Evolutionary conservation across 2,329 filamentous ascomycete species (phyloP).

Genomic region (Colletotrichum orchidophilum): DNA sequence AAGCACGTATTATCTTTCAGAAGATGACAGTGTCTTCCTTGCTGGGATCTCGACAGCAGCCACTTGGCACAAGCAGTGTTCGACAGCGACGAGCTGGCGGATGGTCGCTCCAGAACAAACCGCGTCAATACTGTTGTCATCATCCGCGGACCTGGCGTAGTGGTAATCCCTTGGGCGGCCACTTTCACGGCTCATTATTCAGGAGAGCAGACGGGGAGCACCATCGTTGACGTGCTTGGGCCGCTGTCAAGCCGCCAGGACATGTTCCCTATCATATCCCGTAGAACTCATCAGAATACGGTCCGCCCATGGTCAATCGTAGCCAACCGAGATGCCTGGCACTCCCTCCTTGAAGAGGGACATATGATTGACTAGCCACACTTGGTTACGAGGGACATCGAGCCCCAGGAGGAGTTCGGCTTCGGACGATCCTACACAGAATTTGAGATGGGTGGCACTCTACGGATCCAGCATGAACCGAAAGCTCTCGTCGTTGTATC

Average conservation of each 20-base stretch:
- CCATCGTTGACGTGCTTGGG: not conserved
- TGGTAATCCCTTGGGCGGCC: not conserved
- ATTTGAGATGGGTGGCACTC: constrained; percentile 44
- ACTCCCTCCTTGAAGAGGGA: constrained; percentile 56
- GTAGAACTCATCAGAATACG: not conserved
- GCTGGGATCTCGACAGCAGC: not conserved
- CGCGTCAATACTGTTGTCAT: not conserved
- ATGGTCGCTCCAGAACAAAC: not conserved
- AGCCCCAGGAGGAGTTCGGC: constrained; percentile 63
- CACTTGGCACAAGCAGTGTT: not conserved
- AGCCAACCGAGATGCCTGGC: not conserved
- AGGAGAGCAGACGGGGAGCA: not conserved
- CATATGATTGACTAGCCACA: constrained; percentile 65
- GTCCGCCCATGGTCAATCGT: constrained; percentile 51
- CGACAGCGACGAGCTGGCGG: not conserved
- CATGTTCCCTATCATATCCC: not conserved
- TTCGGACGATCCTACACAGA: constrained; percentile 64
- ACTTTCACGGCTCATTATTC: not conserved
- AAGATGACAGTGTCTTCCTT: not conserved
- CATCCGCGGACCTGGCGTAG: not conserved
- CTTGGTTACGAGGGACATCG: constrained; percentile 58
- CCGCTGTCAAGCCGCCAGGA: not conserved
- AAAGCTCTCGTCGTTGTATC: constrained; percentile 52
- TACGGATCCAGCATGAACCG: constrained; percentile 38
- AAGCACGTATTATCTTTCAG: not conserved